These are phyloP conservation scores for Orbilia quercus DNA, from an alignment of 2,329 filamentous ascomycete species.

Conservation along the genomic window DNA sequence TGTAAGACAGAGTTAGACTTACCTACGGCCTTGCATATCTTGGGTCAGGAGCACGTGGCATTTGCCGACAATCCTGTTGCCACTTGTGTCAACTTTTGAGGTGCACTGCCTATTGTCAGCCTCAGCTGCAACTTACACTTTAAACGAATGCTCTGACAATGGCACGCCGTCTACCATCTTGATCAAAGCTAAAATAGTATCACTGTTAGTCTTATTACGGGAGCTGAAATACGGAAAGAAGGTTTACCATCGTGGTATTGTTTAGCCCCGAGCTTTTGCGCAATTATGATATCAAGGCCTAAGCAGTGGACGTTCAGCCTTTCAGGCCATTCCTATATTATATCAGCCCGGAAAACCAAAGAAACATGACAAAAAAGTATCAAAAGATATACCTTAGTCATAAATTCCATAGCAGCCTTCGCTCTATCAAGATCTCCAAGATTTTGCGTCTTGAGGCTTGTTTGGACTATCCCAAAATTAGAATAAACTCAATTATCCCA, in stretches of 20 bases:
- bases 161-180: slow-evolving; percentile 41
- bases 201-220: neutral
- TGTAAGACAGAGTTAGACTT: slow-evolving; percentile 41
- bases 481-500: slow-evolving; percentile 62
- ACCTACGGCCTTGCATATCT: slow-evolving; percentile 42
- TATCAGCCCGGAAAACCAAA: slow-evolving; percentile 61
- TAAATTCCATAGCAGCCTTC: slow-evolving; percentile 62
- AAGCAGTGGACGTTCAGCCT: slow-evolving; percentile 44
- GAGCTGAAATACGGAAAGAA: slow-evolving; percentile 5
- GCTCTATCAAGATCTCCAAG: slow-evolving; percentile 67
- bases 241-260: slow-evolving; percentile 41
- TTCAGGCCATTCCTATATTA: slow-evolving; percentile 57
- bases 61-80: slow-evolving; percentile 54
- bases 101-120: neutral
- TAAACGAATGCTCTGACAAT: slow-evolving; percentile 50
- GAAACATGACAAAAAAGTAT: no score
- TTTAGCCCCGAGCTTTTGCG: slow-evolving; percentile 42
- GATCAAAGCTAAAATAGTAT: slow-evolving; percentile 31
- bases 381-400: slow-evolving; percentile 45
- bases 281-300: slow-evolving; percentile 49
- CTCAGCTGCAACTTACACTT: slow-evolving; percentile 37
- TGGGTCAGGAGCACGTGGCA: slow-evolving; percentile 56
- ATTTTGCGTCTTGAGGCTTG: slow-evolving; percentile 74
- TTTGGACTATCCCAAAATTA: slow-evolving; percentile 67
- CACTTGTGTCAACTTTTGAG: slow-evolving; percentile 34